Base-by-base conservation (phyloP, 495 filamentous ascomycete species). In the Tuber umbilicatum region DNA sequence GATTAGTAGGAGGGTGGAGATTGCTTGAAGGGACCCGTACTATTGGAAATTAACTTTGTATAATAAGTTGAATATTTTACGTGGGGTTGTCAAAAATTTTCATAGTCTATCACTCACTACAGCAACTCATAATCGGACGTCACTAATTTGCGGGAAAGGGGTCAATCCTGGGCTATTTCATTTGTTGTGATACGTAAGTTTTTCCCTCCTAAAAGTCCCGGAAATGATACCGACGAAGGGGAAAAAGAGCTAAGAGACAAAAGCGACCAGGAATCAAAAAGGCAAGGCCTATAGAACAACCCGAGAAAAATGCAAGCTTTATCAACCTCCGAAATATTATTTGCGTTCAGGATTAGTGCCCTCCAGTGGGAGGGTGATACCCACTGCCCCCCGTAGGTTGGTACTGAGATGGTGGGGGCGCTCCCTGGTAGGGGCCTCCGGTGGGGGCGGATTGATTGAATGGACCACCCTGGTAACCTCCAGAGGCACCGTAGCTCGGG, bases 1-100 rank as follows among this genome's bases (percentile, higher is more conserved):
- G 41, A 80, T 83, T 73, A 75, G 84, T 38, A 86, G 86, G 83
- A 89, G 87, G 83, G 89, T 91, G 71, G 83, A 83, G 23, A 85
- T 91, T 72, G 84, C 89, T 78, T 91, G 86, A 84, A 55, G 47
- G 23, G 47, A 19, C 43, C 43, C 43, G 6, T 4, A 5, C 47
- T n/a, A 50, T n/a, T n/a, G 47, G 5, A 45, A 23, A 50, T 50
- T 50, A 50, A n/a, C n/a, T 50, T 10, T n/a, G 21, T 21, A 50
- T 60, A 60, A n/a, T 60, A 43, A 43, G 50, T n/a, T 27, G 31
- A 3, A 17, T 64, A 64, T 12, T 64, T 64, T 31, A 64, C 10
- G 23, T 2, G 3, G 55, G 55, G 55, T 14, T 31, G 27, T 55
- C n/a, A 17, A 6, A 64, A 16, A 9, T 31, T 64, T 64, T 64